Conservation (phyloP, 202 grass and related monocot species). For the Eragrostis tef region DNA sequence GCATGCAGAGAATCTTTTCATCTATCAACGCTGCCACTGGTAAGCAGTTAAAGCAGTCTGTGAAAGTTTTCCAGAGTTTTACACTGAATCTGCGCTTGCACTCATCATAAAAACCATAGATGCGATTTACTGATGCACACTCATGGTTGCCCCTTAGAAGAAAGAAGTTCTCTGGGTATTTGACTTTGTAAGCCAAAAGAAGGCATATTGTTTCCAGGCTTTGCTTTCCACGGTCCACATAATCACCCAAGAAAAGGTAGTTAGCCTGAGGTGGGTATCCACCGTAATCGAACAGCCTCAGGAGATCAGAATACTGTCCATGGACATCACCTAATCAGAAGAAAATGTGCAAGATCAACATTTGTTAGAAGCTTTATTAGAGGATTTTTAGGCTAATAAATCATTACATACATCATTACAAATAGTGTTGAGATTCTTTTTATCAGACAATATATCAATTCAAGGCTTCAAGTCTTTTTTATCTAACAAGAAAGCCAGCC, state of each 20-base stretch:
- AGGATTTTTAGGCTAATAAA: constrained; percentile 1
- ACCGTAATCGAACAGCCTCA: constrained; percentile 89
- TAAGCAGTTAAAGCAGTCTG: constrained; percentile 96
- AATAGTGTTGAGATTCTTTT: not conserved
- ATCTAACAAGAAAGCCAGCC: not conserved
- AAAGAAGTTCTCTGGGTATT: constrained; percentile 92
- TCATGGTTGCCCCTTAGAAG: constrained; percentile 95
- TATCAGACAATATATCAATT: not conserved
- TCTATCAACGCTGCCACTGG: constrained; percentile 91
- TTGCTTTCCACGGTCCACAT: constrained; percentile 92
- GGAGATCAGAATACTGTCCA: constrained; percentile 84
- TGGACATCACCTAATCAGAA: constrained; percentile 79
- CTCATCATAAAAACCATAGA: constrained; percentile 95
- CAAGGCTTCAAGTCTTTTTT: not conserved
- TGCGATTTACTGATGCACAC: constrained; percentile 90
- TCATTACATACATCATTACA: not conserved
- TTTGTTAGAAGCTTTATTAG: not conserved
- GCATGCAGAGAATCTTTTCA: constrained; percentile 95
- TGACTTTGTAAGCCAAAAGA: constrained; percentile 82
- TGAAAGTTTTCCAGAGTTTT: constrained; percentile 90
- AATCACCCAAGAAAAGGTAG: constrained; percentile 93
- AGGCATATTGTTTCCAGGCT: constrained; percentile 95
- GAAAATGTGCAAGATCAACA: constrained; percentile 38
- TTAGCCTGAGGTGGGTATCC: constrained; percentile 80
- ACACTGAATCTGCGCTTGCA: constrained; percentile 95